Evolutionary conservation across 1,139 yeast species (phyloP).

Genomic region (Zygosaccharomyces pseudobailii): DNA sequence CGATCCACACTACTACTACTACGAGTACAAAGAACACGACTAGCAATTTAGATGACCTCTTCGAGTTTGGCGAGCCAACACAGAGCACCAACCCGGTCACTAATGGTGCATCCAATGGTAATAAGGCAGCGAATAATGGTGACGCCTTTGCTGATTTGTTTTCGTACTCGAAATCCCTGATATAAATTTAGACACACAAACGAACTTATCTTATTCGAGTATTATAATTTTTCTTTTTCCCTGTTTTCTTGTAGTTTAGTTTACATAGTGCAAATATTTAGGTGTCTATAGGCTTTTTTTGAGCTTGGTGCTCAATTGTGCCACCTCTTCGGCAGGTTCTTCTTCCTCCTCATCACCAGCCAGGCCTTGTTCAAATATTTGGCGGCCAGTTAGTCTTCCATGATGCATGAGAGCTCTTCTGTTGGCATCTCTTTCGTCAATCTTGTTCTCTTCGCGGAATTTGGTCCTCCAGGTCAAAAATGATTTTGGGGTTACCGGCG

Average conservation of each 20-base stretch:
- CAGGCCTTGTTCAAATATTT: slow-evolving; percentile 84
- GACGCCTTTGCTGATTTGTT: slow-evolving; percentile 34
- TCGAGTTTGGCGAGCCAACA: slow-evolving; percentile 9
- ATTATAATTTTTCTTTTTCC: slow-evolving; percentile 1
- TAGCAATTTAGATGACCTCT: slow-evolving; percentile 13
- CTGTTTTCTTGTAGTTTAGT: slow-evolving; percentile 3
- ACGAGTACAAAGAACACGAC: slow-evolving; percentile 7
- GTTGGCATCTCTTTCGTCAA: slow-evolving; percentile 53
- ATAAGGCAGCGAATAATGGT: slow-evolving; percentile 8
- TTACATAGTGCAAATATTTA: slow-evolving; percentile 10
- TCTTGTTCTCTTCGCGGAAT: slow-evolving; percentile 51
- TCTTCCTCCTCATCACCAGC: slow-evolving; percentile 57
- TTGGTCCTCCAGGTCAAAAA: slow-evolving; percentile 64
- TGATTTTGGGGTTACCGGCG: slow-evolving; percentile 71
- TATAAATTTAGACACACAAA: slow-evolving; percentile 12
- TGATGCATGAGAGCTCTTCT: slow-evolving; percentile 56
- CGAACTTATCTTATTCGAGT: background rate
- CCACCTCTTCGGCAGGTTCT: slow-evolving; percentile 25
- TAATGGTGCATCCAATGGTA: background rate
- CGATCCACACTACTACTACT: slow-evolving; percentile 1
- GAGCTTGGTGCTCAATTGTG: slow-evolving; percentile 8
- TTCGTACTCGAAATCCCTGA: slow-evolving; percentile 31
- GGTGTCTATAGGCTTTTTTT: slow-evolving; percentile 3
- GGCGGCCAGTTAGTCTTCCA: slow-evolving; percentile 79
- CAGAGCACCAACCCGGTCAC: slow-evolving; percentile 4